Percentiles rank a stretch among this genome's conserved stretches.
phyloP scores from a whole-genome alignment of 2,329 filamentous ascomycete species.

The Ascocoryne sarcoides region DNA sequence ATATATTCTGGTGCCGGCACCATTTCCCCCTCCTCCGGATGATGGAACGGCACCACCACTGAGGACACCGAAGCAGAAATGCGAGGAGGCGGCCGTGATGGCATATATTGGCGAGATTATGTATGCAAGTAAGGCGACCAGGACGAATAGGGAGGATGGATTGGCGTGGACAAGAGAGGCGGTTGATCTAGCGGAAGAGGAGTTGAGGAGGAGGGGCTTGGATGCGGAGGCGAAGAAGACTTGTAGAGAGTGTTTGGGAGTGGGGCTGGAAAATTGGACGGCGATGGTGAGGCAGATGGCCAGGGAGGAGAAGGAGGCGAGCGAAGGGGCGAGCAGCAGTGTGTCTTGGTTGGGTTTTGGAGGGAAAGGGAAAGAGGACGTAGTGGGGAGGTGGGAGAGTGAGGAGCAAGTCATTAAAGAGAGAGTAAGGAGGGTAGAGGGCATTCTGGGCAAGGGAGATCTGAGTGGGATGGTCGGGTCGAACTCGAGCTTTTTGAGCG shows the following conservation, averaged over 20 bases:
- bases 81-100: constrained; percentile 79
- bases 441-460: too few species aligned
- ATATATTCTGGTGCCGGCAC: constrained; percentile 38
- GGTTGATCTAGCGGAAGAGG: constrained; percentile 69
- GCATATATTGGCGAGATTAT: constrained; percentile 92
- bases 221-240: constrained; percentile 40
- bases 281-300: constrained; percentile 63
- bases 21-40: constrained; percentile 61
- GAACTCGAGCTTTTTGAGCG: too few species aligned
- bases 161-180: constrained; percentile 85
- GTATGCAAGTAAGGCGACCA: constrained; percentile 50
- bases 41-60: constrained; percentile 61
- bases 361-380: constrained; percentile 14
- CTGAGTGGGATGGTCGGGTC: too few species aligned
- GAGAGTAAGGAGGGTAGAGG: constrained; percentile 20
- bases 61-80: constrained; percentile 57
- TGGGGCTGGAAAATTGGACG: constrained; percentile 74
- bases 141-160: constrained; percentile 51
- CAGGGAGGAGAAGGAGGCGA: constrained; percentile 28
- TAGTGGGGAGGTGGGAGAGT: constrained; percentile 28
- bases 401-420: constrained; percentile 28
- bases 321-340: constrained; percentile 9
- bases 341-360: constrained; percentile 27
- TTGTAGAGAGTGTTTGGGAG: constrained; percentile 69
- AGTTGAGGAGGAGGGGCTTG: constrained; percentile 37